Evolutionary conservation across 176 grass and related monocot genomes (phyloP).

Genomic region (Musa acuminata): DNA sequence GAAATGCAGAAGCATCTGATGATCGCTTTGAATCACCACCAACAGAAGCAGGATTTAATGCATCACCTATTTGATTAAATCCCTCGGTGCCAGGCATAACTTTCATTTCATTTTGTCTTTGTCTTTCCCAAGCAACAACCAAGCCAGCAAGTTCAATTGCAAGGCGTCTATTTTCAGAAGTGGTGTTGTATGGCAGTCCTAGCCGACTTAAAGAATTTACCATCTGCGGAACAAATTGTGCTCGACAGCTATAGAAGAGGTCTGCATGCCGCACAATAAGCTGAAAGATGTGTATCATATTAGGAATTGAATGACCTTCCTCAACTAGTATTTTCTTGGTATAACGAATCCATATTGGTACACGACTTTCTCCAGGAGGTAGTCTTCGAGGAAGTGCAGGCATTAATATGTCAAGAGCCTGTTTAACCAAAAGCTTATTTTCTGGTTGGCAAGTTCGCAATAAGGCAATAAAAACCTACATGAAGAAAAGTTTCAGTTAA

Average conservation of each 20-base stretch:
- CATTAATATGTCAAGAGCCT: constrained; percentile 97
- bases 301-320: constrained; percentile 99
- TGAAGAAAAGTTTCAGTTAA: not conserved
- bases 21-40: constrained; percentile 52
- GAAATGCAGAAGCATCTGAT: constrained; percentile 43
- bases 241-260: constrained; percentile 95
- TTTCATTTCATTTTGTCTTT: constrained; percentile 92
- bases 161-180: constrained; percentile 79
- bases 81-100: constrained; percentile 57
- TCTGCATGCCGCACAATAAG: constrained; percentile 94
- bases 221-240: constrained; percentile 99
- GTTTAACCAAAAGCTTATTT: constrained; percentile 94
- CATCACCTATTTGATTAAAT: constrained; percentile 47
- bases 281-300: constrained; percentile 99
- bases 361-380: constrained; percentile 81
- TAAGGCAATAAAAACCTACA: constrained; percentile 91
- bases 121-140: constrained; percentile 96
- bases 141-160: constrained; percentile 99
- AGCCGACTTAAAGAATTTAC: constrained; percentile 96
- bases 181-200: constrained; percentile 90
- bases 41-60: constrained; percentile 49
- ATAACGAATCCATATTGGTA: constrained; percentile 99
- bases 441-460: constrained; percentile 95
- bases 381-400: constrained; percentile 87
- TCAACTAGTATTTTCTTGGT: constrained; percentile 98